These are phyloP conservation scores for Boletus tomentosulus DNA, from an alignment of 768 basidiomycete species.

Conservation along the genomic window DNA sequence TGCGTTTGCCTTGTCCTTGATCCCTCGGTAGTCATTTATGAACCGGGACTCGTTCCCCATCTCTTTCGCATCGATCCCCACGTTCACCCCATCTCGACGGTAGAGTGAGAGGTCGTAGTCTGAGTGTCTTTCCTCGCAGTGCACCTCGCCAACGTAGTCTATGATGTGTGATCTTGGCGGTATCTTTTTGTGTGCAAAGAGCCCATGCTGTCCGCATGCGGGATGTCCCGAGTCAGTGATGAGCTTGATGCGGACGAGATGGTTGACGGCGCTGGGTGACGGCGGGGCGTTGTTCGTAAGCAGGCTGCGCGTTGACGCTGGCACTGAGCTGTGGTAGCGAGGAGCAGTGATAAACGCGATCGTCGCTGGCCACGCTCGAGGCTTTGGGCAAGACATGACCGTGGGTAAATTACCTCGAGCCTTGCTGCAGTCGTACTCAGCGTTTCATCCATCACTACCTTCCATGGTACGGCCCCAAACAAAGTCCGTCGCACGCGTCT, in stretches of 20 bases:
- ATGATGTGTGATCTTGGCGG: slow-evolving; percentile 62
- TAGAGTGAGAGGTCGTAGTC: slow-evolving; percentile 87
- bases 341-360: slow-evolving; percentile 52
- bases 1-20: slow-evolving; percentile 66
- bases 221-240: slow-evolving; percentile 64
- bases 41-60: slow-evolving; percentile 89
- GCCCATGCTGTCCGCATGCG: slow-evolving; percentile 70
- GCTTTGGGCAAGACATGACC: slow-evolving; percentile 22
- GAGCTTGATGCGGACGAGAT: slow-evolving; percentile 50
- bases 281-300: slow-evolving; percentile 30
- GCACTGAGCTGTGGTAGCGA: slow-evolving; percentile 56
- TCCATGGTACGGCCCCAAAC: slow-evolving; percentile 68
- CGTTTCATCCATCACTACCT: slow-evolving; percentile 12
- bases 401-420: slow-evolving; percentile 25
- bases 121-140: slow-evolving; percentile 72
- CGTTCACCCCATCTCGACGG: slow-evolving; percentile 52
- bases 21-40: slow-evolving; percentile 86
- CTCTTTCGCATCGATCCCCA: slow-evolving; percentile 72
- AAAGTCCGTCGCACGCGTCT: slow-evolving; percentile 82
- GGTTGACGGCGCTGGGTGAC: slow-evolving; percentile 25
- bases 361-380: slow-evolving; percentile 49
- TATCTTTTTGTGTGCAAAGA: slow-evolving; percentile 77
- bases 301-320: slow-evolving; percentile 37
- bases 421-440: slow-evolving; percentile 7
- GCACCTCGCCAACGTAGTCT: slow-evolving; percentile 82